phyloP scores from a whole-genome alignment of 1,284 basidiomycete genomes.

The Athelia psychrophila region DNA sequence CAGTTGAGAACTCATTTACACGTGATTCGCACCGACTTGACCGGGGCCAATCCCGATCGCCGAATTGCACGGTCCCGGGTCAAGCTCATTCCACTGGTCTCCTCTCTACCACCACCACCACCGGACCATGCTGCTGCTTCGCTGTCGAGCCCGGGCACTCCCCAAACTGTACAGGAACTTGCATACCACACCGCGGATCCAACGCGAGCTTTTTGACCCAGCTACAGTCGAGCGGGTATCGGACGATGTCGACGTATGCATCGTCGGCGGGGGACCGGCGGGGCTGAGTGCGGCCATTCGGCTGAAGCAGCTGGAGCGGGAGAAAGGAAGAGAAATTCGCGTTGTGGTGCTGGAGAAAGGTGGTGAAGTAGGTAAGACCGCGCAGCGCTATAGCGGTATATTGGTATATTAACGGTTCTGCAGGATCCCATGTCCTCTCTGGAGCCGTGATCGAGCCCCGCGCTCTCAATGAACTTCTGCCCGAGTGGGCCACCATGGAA shows the following conservation, averaged over 20 bases:
- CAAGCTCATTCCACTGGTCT: no score
- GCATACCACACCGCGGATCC: neutral
- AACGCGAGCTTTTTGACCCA: constrained; percentile 41
- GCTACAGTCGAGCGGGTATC: constrained; percentile 67
- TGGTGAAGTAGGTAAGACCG: constrained; percentile 79
- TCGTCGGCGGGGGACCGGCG: constrained; percentile 95
- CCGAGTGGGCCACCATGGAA: constrained; percentile 70
- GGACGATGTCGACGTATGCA: constrained; percentile 95
- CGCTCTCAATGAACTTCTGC: constrained; percentile 90
- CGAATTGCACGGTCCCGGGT: no score
- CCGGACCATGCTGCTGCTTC: neutral
- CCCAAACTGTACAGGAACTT: neutral
- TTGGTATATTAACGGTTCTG: constrained; percentile 1
- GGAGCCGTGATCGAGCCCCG: constrained; percentile 95
- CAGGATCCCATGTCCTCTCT: constrained; percentile 94
- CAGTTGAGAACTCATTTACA: no score
- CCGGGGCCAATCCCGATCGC: no score
- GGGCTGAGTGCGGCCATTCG: constrained; percentile 96
- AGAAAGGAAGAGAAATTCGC: constrained; percentile 78
- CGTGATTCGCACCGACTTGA: no score
- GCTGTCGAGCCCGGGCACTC: no score
- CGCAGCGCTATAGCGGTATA: neutral
- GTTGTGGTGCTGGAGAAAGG: constrained; percentile 98
- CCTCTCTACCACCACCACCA: no score
- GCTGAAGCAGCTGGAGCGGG: constrained; percentile 89